Percentiles rank a stretch among this genome's conserved stretches.
Evolutionary conservation across 805 yeast species (phyloP).

Genomic region (Saccharomycopsis capsularis): DNA sequence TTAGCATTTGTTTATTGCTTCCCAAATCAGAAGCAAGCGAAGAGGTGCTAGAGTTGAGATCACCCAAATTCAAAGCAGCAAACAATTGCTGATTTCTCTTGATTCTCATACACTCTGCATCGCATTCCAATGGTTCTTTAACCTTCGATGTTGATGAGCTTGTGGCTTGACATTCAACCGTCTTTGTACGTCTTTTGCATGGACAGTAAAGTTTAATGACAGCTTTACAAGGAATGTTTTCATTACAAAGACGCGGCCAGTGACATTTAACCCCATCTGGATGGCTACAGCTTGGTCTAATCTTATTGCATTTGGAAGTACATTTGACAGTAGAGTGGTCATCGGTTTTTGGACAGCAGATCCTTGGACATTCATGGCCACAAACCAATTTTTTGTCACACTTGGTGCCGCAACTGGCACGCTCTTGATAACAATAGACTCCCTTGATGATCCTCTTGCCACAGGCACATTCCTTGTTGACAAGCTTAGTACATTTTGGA

Average conservation of each 20-base stretch:
- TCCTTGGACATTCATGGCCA: constrained; percentile 49
- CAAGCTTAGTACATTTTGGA: constrained; percentile 68
- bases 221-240: constrained; percentile 44
- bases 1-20: constrained; percentile 15
- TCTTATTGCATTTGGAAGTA: constrained; percentile 48
- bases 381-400: constrained; percentile 47
- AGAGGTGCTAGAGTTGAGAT: constrained; percentile 21
- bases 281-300: constrained; percentile 58
- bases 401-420: constrained; percentile 59
- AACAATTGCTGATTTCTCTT: constrained; percentile 56
- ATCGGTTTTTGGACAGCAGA: constrained; percentile 50
- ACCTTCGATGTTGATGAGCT: constrained; percentile 24
- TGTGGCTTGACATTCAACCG: constrained; percentile 49
- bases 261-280: constrained; percentile 61
- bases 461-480: constrained; percentile 55
- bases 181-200: constrained; percentile 52
- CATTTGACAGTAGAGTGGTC: constrained; percentile 52
- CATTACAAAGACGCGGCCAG: constrained; percentile 45
- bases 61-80: constrained; percentile 46
- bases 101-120: constrained; percentile 56
- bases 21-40: constrained; percentile 20
- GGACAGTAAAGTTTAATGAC: constrained; percentile 46
- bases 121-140: constrained; percentile 46
- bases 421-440: constrained; percentile 60
- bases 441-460: constrained; percentile 50